A percentile compares a stretch with the other conserved stretches of the same genome.
phyloP scores from a whole-genome alignment of 163 green algal species.

The Prototheca wickerhamii region DNA sequence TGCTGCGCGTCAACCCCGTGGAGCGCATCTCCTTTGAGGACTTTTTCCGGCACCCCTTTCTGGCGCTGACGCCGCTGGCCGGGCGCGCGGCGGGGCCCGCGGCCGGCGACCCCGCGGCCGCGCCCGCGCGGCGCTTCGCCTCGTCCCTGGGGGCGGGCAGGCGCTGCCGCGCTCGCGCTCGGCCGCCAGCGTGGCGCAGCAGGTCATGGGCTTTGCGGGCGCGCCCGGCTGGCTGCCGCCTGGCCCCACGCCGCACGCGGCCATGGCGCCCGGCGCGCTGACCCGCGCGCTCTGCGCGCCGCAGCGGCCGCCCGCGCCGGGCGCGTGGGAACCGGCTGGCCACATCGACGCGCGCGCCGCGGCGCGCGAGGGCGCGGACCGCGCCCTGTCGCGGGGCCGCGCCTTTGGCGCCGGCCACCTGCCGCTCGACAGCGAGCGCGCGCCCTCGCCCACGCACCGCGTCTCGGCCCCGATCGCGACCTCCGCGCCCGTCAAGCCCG shows the following conservation, averaged over 20 bases:
- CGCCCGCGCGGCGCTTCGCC: neutral
- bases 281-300: neutral
- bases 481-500: no score
- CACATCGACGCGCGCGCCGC: no score
- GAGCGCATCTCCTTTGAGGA: slow-evolving; percentile 78
- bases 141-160: neutral
- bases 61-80: neutral
- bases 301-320: no score
- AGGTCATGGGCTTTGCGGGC: neutral
- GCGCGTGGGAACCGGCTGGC: neutral
- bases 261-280: neutral
- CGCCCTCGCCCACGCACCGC: no score
- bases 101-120: neutral
- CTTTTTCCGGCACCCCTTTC: slow-evolving; percentile 87
- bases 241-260: neutral
- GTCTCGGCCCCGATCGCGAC: no score
- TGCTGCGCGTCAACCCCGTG: slow-evolving; percentile 62
- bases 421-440: no score
- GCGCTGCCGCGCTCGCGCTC: neutral
- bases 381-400: no score
- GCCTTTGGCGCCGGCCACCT: no score
- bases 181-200: neutral
- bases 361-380: no score
- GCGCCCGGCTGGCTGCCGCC: neutral
- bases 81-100: neutral